These are phyloP conservation scores for Xylariaceae sp. DNA, from an alignment of 2,329 filamentous ascomycete genomes.

Conservation along the genomic window DNA sequence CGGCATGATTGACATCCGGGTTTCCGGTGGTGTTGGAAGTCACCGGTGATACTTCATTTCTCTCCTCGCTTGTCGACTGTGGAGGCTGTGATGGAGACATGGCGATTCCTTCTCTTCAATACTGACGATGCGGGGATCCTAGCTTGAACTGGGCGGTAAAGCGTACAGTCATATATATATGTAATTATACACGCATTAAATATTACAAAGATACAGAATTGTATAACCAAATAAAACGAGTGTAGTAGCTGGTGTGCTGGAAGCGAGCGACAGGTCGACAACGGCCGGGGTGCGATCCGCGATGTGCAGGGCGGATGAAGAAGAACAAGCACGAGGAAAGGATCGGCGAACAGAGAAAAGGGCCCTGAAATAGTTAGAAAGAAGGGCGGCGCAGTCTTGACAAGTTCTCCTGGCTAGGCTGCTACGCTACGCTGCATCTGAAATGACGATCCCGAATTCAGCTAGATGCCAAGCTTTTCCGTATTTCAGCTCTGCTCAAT, in stretches of 20 bases:
- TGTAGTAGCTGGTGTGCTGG: neutral
- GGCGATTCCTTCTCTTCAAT: neutral
- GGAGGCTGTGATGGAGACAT: constrained; percentile 11
- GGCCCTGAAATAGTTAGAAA: constrained; percentile 6
- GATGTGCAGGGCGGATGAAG: neutral
- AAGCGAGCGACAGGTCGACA: neutral
- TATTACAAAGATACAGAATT: neutral
- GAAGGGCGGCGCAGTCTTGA: neutral
- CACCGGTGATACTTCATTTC: constrained; percentile 12
- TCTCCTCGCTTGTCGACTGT: neutral
- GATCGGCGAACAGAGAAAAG: constrained; percentile 1
- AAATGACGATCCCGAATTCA: no score
- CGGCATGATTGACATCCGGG: constrained; percentile 4
- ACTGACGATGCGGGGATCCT: no score
- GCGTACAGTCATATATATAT: no score
- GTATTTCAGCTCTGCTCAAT: no score
- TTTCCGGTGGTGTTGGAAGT: constrained; percentile 1
- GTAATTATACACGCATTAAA: neutral
- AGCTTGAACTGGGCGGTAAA: no score
- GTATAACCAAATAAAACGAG: neutral
- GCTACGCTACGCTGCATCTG: no score
- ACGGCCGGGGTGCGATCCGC: no score
- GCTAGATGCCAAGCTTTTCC: no score
- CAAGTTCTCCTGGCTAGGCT: no score
- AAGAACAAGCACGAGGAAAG: neutral